A percentile compares a stretch with the other conserved stretches of the same genome.
These are phyloP conservation scores for Cordia subcordata DNA, from an alignment of 257 asterid species.

Conservation along the genomic window DNA sequence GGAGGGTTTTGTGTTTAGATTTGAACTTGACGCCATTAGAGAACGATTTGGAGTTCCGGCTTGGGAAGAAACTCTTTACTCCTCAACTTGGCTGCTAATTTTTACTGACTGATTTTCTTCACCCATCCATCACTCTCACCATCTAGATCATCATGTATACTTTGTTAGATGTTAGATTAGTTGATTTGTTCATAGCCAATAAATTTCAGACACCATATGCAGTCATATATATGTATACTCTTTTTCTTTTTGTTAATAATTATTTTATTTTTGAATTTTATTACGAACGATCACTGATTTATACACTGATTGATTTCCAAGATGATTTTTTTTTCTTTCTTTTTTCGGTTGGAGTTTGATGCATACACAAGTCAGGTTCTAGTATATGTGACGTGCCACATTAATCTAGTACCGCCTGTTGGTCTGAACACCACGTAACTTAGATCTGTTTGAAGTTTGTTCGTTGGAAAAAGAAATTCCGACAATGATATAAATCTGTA, in stretches of 20 bases:
- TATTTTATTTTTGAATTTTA: background rate
- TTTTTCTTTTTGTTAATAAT: no score
- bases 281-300: no score
- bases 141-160: background rate
- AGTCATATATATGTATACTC: background rate
- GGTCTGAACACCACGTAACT: background rate
- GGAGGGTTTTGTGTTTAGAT: constrained; percentile 46
- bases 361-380: background rate
- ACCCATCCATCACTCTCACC: background rate
- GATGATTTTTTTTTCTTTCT: background rate
- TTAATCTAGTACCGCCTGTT: background rate
- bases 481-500: no score
- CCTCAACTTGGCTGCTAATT: constrained; percentile 18
- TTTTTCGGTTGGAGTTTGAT: background rate
- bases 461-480: no score
- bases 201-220: background rate
- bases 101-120: background rate
- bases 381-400: background rate
- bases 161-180: background rate
- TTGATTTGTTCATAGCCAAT: constrained; percentile 1
- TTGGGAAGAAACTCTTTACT: constrained; percentile 23
- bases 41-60: constrained; percentile 28
- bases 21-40: constrained; percentile 61
- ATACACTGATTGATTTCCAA: background rate
- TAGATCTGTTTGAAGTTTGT: no score